Evolutionary conservation across 1,139 yeast species (phyloP).

Genomic region (Blastobotrys ciferrii): DNA sequence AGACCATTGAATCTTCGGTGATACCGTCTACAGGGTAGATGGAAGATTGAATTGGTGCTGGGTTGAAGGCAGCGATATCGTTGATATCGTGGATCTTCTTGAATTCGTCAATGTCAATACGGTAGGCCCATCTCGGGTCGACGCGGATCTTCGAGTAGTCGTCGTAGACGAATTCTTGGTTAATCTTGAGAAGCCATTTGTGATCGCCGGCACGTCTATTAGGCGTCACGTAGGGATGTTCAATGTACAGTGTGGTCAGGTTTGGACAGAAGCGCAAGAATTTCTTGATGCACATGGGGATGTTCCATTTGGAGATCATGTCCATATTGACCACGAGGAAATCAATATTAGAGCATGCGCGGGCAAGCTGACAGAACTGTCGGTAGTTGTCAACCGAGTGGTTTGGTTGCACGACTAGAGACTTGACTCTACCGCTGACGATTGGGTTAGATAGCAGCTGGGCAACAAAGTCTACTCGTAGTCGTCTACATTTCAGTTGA

Average conservation of each 20-base stretch:
- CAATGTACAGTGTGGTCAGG: conserved; percentile 12
- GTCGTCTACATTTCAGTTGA: conserved; percentile 18
- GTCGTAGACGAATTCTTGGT: conserved; percentile 13
- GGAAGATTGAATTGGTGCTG: conserved; percentile 3
- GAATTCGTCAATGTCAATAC: conserved; percentile 15
- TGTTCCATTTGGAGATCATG: conserved; percentile 12
- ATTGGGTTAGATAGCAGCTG: conserved; percentile 7
- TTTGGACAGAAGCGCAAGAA: conserved; percentile 11
- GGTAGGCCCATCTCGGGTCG: conserved; percentile 11
- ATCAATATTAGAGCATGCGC: conserved; percentile 10
- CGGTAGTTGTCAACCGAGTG: conserved; percentile 7
- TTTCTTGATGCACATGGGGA: conserved; percentile 13
- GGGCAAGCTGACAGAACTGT: conserved; percentile 15
- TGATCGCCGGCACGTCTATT: not conserved
- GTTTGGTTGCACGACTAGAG: conserved; percentile 17
- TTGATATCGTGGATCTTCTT: conserved; percentile 2
- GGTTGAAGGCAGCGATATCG: not conserved
- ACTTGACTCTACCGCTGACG: conserved; percentile 2
- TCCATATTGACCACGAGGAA: conserved; percentile 12
- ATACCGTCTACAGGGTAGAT: conserved; percentile 3
- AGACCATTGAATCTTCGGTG: conserved; percentile 3
- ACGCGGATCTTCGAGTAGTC: conserved; percentile 15
- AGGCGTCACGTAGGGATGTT: conserved; percentile 10
- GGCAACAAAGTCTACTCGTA: conserved; percentile 17
- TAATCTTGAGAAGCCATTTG: conserved; percentile 7